A percentile compares a stretch with the other conserved stretches of the same genome.
Evolutionary conservation across 169 alveolate species (phyloP).

Genomic region (Plasmodium gonderi): DNA sequence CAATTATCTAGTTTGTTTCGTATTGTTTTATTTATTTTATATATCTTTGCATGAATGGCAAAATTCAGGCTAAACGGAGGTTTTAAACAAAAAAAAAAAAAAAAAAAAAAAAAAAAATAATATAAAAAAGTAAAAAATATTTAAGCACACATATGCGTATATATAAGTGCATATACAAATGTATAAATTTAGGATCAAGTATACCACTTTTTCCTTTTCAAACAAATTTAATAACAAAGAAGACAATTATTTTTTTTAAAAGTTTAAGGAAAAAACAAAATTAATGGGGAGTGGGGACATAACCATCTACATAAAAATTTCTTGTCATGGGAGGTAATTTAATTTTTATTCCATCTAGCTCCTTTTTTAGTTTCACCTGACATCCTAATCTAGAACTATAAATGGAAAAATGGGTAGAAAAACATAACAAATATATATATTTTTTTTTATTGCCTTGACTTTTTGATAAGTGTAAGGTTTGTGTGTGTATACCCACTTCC

Average conservation of each 20-base stretch:
- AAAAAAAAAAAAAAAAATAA: neutral
- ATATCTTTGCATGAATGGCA: neutral
- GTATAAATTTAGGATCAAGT: neutral
- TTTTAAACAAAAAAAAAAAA: neutral
- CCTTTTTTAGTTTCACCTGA: conserved; percentile 88
- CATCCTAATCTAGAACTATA: conserved; percentile 95
- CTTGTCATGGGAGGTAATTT: conserved; percentile 93
- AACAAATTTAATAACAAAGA: neutral
- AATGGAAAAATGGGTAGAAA: neutral
- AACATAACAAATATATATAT: too few species aligned
- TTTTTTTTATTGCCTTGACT: too few species aligned
- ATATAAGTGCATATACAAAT: neutral
- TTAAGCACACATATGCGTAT: neutral
- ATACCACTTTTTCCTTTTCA: neutral
- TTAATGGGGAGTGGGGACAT: conserved; percentile 94
- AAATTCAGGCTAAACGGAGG: conserved; percentile 3
- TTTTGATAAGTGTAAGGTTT: too few species aligned
- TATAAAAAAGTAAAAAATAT: neutral
- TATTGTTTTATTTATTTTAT: neutral
- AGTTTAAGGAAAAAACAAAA: neutral
- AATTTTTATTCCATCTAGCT: conserved; percentile 88
- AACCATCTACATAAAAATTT: conserved; percentile 96
- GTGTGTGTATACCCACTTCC: too few species aligned
- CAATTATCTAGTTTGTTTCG: too few species aligned
- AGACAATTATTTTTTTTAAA: conserved; percentile 27